Base-by-base conservation (phyloP, 176 grass and related monocot genomes). In the Urochloa ruziziensis region DNA sequence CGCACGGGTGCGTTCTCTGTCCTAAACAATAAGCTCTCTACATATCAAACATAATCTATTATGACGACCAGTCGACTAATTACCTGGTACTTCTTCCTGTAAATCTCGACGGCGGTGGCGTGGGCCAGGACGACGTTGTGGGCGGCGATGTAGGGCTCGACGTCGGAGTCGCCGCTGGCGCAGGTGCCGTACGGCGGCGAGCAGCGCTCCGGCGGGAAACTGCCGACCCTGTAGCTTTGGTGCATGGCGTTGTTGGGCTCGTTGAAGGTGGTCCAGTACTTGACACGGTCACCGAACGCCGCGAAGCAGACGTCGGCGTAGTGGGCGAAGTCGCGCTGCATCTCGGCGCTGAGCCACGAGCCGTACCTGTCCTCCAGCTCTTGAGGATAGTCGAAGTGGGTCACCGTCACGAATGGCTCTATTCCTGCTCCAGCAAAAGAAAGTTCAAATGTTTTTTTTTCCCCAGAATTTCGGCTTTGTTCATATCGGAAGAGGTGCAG, bases 251-350 rank as follows among this genome's bases (percentile, higher is more conserved):
- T 35, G 69, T 89, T 93, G 36, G 94, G 91, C 88, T 93, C 94
- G 75, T 96, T 96, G 69, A 96, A 96, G 71, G 88, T 93, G 79
- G 29, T 63, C 94, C 94, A 93, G 36, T 89, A 83, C 77, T 74
- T 93, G 57, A 96, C 91, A 67, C 91, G 89, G 71, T 96, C 86
- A 0, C 94, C 94, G 66, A 96, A 96, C 60, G 84, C 83, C 27
- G 76, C 57, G 83, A 93, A 96, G 75, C 94, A 96, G 28, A 87
- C 72, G 80, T 91, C 94, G 15, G 91, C 94, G 29, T 75, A 85
- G 60, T 87, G 52, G 6, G 65, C 90, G 66, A 92, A 95, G 37
- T 95, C 93, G 44, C 63, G 25, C 83, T 70, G 87, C 72, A 89
- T 65, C 30, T 92, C 81, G 27, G 82, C 4, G 82, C 25, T 84